Base-by-base conservation (phyloP, 768 basidiomycete genomes). In the Auricularia sp. region DNA sequence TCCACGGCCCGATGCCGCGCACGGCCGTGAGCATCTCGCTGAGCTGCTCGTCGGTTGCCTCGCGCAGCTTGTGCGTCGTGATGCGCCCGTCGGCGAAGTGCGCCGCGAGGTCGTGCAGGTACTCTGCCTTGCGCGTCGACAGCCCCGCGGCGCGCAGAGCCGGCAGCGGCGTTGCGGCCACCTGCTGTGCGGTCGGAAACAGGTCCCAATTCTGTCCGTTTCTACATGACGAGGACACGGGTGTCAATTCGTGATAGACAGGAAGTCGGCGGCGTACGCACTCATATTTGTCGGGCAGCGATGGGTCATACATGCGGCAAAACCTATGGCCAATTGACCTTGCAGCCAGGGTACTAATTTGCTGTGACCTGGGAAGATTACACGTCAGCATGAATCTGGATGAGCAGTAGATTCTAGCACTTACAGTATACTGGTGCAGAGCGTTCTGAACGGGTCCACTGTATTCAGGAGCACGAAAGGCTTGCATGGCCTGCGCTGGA, bases 321-420 rank as follows among this genome's bases (percentile, higher is more conserved):
- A 96, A 96, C 65, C 80, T 84, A 74, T 92, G 88, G 43, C 79
- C 85, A 66, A 96, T 92, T 21, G 90, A 86, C 23, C 89, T 81
- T 0, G 93, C 94, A 11, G 93, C 94, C 54, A 87, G 74, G 90
- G 89, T 92, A 1, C 90, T 91, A 29, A 93, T 90, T 71, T 93
- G 90, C 72, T 90, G 88, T 3, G 83, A 86, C 44, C 87, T 88
- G 64, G 3, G 63, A 44, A 14, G 21, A 66, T 61, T 10, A 29
- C 36, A 29, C 34, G 47, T 61, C 23, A 18, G 36, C 54, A 43
- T 61, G 60, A 8, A 16, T 59, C 39, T 62, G 8, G 67, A 62
- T 56, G 53, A 14, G 47, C 51, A 33, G 36, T 23, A 54, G 35
- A 61, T 29, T 29, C 29, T 29, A 34, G 62, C 47, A 61, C 84